Conservation (phyloP, 768 basidiomycete genomes). For the Agaricus blazei region DNA sequence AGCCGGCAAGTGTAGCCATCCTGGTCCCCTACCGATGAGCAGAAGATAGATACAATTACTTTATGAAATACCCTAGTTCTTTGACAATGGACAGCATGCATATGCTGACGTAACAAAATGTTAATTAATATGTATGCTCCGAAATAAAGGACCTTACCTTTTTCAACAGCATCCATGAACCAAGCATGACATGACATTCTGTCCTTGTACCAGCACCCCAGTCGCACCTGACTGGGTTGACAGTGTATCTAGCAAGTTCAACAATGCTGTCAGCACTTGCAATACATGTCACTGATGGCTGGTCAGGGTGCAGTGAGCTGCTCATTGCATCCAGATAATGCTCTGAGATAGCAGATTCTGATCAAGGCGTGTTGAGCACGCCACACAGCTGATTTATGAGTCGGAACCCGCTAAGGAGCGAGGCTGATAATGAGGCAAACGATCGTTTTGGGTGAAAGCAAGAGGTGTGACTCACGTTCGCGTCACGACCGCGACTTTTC, state of each 20-base stretch:
- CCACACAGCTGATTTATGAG: background rate
- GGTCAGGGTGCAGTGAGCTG: background rate
- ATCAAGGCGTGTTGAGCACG: too few relatives aligned
- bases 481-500: too few relatives aligned
- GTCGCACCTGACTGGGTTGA: constrained; percentile 20
- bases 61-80: background rate
- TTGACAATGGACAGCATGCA: background rate
- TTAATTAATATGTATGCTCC: background rate
- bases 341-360: background rate
- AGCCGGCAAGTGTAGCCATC: constrained; percentile 15
- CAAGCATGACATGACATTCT: constrained; percentile 18
- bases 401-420: constrained; percentile 20
- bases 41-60: background rate
- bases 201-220: constrained; percentile 18
- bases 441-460: too few relatives aligned
- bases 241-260: constrained; percentile 20
- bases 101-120: constrained; percentile 1
- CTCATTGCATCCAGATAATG: background rate
- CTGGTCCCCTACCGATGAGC: background rate
- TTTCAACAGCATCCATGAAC: constrained; percentile 23
- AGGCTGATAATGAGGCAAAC: background rate
- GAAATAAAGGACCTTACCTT: constrained; percentile 17
- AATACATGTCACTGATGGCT: background rate
- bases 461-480: too few relatives aligned
- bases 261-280: constrained; percentile 15